A percentile compares a stretch with the other conserved stretches of the same genome.
These are phyloP conservation scores for button mushroom (Agaricus bisporus) DNA, from an alignment of 768 basidiomycete species.

Conservation along the genomic window DNA sequence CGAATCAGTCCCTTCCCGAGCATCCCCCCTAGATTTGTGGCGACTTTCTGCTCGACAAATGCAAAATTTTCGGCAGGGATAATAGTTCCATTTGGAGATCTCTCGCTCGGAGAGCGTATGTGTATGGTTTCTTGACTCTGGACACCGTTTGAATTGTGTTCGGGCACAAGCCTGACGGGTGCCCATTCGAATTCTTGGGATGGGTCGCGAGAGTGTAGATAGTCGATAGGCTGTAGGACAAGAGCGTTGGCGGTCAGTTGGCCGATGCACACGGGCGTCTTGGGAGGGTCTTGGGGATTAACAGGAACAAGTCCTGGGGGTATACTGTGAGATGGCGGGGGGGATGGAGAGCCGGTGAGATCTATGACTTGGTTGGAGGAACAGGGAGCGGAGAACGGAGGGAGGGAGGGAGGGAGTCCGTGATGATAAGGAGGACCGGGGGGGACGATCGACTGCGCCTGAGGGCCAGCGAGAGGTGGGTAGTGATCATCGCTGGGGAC, in stretches of 20 bases:
- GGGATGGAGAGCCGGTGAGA: slow-evolving; percentile 62
- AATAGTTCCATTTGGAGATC: slow-evolving; percentile 46
- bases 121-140: slow-evolving; percentile 65
- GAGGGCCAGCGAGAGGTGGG: slow-evolving; percentile 18
- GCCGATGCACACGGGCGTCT: slow-evolving; percentile 86
- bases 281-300: slow-evolving; percentile 61
- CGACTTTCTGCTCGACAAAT: slow-evolving; percentile 83
- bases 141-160: slow-evolving; percentile 54
- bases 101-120: slow-evolving; percentile 58
- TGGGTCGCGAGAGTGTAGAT: slow-evolving; percentile 45
- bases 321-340: slow-evolving; percentile 32
- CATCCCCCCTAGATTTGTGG: slow-evolving; percentile 74
- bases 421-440: slow-evolving; percentile 18
- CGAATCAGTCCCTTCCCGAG: slow-evolving; percentile 79
- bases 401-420: slow-evolving; percentile 12
- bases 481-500: slow-evolving; percentile 15
- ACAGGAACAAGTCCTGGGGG: slow-evolving; percentile 24
- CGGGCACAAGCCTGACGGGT: slow-evolving; percentile 64
- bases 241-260: slow-evolving; percentile 78
- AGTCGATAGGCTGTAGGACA: slow-evolving; percentile 75
- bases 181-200: slow-evolving; percentile 54
- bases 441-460: slow-evolving; percentile 18
- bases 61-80: slow-evolving; percentile 65
- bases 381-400: slow-evolving; percentile 14
- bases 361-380: slow-evolving; percentile 60